phyloP scores from a whole-genome alignment of 1,284 basidiomycete genomes.

The Irpex lacteus region DNA sequence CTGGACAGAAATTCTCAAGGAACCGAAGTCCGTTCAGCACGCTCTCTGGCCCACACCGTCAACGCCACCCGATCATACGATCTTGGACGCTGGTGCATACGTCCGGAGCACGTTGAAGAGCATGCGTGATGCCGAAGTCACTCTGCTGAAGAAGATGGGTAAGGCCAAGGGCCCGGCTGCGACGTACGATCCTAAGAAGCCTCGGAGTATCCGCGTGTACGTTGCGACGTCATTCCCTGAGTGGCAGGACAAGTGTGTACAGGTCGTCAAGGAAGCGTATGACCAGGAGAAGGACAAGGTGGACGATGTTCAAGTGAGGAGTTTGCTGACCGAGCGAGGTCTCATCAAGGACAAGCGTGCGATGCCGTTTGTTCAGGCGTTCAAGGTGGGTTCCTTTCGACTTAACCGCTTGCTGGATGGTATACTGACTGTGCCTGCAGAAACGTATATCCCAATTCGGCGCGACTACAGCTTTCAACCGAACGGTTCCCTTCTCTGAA shows the following conservation, averaged over 20 bases:
- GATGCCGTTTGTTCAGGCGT: conserved; percentile 93
- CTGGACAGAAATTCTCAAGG: conserved; percentile 76
- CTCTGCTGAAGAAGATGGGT: conserved; percentile 72
- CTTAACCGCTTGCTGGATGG: neutral
- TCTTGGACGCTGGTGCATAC: conserved; percentile 78
- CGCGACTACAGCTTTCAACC: conserved; percentile 79
- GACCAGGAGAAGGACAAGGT: conserved; percentile 60
- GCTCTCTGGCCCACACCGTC: conserved; percentile 78
- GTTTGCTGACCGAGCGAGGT: conserved; percentile 69
- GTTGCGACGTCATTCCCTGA: conserved; percentile 90
- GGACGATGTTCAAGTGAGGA: conserved; percentile 82
- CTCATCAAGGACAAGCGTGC: conserved; percentile 94
- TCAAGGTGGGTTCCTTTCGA: conserved; percentile 70
- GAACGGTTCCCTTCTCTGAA: conserved; percentile 89
- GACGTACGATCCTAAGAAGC: conserved; percentile 78
- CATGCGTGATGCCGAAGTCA: conserved; percentile 87
- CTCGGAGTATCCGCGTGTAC: conserved; percentile 86
- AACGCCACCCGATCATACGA: conserved; percentile 52
- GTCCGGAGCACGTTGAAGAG: conserved; percentile 85
- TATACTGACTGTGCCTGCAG: conserved; percentile 36
- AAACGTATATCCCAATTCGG: conserved; percentile 85
- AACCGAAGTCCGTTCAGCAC: conserved; percentile 75
- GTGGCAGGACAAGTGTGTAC: conserved; percentile 89
- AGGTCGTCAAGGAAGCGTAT: conserved; percentile 73
- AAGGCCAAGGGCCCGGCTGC: conserved; percentile 57